Percentiles rank a stretch among this genome's conserved stretches.
Evolutionary conservation across 164 flowering plant genomes (phyloP).

Genomic region (Houttuynia cordata): DNA sequence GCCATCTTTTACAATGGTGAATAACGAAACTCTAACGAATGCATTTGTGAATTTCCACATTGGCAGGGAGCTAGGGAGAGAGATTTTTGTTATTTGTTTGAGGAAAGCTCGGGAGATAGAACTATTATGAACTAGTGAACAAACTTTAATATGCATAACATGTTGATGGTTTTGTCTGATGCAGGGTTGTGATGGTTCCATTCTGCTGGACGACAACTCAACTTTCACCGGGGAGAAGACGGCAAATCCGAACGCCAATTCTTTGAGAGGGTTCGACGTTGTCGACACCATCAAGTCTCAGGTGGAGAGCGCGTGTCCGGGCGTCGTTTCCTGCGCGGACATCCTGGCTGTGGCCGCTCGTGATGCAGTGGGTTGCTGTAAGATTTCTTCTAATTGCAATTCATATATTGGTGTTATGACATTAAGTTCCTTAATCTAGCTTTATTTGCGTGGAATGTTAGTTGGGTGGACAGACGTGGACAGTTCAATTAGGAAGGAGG

Average conservation of each 20-base stretch:
- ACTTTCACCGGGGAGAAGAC: conserved; percentile 10
- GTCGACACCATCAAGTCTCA: conserved; percentile 6
- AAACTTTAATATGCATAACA: background rate
- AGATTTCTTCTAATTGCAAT: too few relatives aligned
- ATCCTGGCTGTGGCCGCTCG: conserved; percentile 9
- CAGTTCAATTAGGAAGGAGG: conserved; percentile 8
- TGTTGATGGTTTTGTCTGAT: too few relatives aligned
- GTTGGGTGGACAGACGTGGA: conserved; percentile 10
- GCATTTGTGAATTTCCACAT: too few relatives aligned
- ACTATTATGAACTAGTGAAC: too few relatives aligned
- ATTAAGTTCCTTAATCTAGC: background rate
- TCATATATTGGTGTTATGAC: background rate
- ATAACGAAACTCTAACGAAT: too few relatives aligned
- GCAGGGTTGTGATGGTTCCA: conserved; percentile 9
- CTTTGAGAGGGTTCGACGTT: conserved; percentile 7
- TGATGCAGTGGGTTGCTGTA: conserved; percentile 7
- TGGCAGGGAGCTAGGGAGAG: too few relatives aligned
- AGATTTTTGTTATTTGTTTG: too few relatives aligned
- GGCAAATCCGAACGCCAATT: conserved; percentile 1
- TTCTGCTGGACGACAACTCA: conserved; percentile 7
- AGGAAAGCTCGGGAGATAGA: too few relatives aligned
- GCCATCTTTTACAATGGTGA: too few relatives aligned
- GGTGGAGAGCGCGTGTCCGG: conserved; percentile 4
- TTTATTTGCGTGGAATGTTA: background rate
- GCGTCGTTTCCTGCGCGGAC: conserved; percentile 9